phyloP scores from a whole-genome alignment of 1,284 basidiomycete genomes.

The Retiboletus fuscus region DNA sequence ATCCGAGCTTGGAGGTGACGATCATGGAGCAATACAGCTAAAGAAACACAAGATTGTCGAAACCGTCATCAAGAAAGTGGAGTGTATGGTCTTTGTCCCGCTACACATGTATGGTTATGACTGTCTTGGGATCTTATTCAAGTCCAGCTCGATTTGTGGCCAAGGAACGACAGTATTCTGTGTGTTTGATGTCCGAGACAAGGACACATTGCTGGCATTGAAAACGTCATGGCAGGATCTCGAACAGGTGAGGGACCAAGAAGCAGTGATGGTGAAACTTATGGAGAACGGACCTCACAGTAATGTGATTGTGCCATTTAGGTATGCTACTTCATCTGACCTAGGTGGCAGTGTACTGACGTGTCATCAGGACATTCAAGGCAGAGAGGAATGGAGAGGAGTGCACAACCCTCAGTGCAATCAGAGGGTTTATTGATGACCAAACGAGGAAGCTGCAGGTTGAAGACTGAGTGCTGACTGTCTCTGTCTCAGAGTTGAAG shows the following conservation, averaged over 20 bases:
- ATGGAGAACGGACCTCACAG: neutral
- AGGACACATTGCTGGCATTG: neutral
- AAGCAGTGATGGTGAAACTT: neutral
- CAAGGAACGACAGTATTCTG: too few relatives aligned
- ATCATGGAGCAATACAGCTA: too few relatives aligned
- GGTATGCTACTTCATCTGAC: neutral
- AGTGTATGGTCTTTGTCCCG: too few relatives aligned
- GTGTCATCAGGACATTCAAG: neutral
- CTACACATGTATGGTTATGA: too few relatives aligned
- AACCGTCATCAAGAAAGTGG: too few relatives aligned
- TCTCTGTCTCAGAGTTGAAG: slow-evolving; percentile 13
- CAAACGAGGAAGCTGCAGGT: neutral
- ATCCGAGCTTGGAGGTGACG: too few relatives aligned
- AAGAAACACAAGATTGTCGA: too few relatives aligned
- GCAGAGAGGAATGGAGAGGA: neutral
- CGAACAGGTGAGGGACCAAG: neutral
- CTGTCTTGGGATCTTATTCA: too few relatives aligned
- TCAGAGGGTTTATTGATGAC: slow-evolving; percentile 8
- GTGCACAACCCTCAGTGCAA: slow-evolving; percentile 11
- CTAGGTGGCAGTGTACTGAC: neutral
- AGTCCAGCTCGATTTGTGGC: too few relatives aligned
- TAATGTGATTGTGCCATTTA: slow-evolving; percentile 16
- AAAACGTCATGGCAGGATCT: slow-evolving; percentile 30
- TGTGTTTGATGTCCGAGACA: too few relatives aligned
- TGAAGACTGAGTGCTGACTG: slow-evolving; percentile 12